Evolutionary conservation across 164 flowering plant genomes (phyloP), one percentile per base, ranked within the genome.

Genomic region (Berberis thunbergii): DNA sequence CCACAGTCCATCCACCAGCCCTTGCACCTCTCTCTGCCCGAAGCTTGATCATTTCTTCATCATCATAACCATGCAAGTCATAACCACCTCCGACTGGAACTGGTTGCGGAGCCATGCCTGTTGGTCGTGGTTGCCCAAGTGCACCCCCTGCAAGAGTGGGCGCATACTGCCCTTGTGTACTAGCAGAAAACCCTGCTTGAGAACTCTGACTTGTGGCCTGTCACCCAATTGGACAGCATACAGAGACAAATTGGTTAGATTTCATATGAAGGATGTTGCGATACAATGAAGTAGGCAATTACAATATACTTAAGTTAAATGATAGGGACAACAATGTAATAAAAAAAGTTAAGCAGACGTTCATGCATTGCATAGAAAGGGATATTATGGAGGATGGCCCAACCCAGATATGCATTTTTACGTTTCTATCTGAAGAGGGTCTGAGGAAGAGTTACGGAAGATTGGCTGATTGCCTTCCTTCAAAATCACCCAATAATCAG

Each of bases 1-100:
- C 92, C 39, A 68, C 40, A 49, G 78, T 86, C 96, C 97, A 93
- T n/a, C 97, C 98, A 39, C 96, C 98, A 1, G 96, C 96, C 63
- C 77, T 80, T 39, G 77, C 84, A 12, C 84, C 89, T 72, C 85
- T 86, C 76, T 92, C 95, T 48, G 87, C 87, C 59, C 84, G 73
- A 6, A 86, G 84, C 70, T 74, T 86, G 79, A 82, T 74, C 73
- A 75, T 81, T 70, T 84, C 92, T 65, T 88, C 92, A 69, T 87
- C 90, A 45, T 82, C 89, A 70, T 74, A 75, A 41, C 76, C 82
- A 0, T 58, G 77, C 70, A 75, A 68, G 49, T 84, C 88, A 38
- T 6, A 67, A 12, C 82, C 84, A 46, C 79, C 70, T 13, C 82
- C 90, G 53, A 88, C 54, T 1, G 93, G 90, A 11, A 78, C 49